Evolutionary conservation across 2,329 filamentous ascomycete species (phyloP).

Genomic region (Cercospora beticola): DNA sequence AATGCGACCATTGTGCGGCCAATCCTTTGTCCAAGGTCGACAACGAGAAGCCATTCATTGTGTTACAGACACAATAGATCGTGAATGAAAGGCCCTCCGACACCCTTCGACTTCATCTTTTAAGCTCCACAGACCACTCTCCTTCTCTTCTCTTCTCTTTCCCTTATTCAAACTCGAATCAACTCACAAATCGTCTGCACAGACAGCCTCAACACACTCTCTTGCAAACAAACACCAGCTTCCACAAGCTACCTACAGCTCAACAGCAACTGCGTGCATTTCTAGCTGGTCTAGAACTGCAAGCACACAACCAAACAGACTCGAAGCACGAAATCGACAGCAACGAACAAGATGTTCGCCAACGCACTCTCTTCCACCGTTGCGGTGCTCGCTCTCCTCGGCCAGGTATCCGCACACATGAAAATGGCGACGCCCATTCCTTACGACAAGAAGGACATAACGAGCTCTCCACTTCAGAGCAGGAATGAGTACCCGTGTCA

Average conservation of each 20-base stretch:
- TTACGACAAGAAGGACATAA: conserved; percentile 54
- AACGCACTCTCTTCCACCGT: conserved; percentile 11
- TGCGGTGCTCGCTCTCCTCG: conserved; percentile 40
- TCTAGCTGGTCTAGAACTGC: conserved; percentile 27
- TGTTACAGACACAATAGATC: conserved; percentile 17
- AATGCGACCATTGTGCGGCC: conserved; percentile 7
- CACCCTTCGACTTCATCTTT: conserved; percentile 11
- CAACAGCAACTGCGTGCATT: conserved; percentile 15
- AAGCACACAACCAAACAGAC: conserved; percentile 9
- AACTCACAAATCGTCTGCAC: background rate
- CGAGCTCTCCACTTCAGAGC: conserved; percentile 63
- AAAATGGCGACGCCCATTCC: conserved; percentile 66
- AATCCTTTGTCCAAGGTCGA: conserved; percentile 7
- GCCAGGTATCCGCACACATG: conserved; percentile 68
- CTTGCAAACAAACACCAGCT: conserved; percentile 14
- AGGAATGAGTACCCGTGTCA: conserved; percentile 85
- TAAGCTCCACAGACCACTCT: conserved; percentile 8
- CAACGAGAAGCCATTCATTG: conserved; percentile 3
- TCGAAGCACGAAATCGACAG: conserved; percentile 8
- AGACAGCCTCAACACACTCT: conserved; percentile 6
- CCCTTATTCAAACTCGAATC: conserved; percentile 7
- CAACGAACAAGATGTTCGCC: conserved; percentile 17
- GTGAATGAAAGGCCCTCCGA: conserved; percentile 18
- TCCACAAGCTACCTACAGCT: conserved; percentile 13
- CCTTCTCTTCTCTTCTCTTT: conserved; percentile 5